A percentile compares a stretch with the other conserved stretches of the same genome.
Evolutionary conservation across 257 asterid genomes (phyloP).

Genomic region (Cinchona pubescens): DNA sequence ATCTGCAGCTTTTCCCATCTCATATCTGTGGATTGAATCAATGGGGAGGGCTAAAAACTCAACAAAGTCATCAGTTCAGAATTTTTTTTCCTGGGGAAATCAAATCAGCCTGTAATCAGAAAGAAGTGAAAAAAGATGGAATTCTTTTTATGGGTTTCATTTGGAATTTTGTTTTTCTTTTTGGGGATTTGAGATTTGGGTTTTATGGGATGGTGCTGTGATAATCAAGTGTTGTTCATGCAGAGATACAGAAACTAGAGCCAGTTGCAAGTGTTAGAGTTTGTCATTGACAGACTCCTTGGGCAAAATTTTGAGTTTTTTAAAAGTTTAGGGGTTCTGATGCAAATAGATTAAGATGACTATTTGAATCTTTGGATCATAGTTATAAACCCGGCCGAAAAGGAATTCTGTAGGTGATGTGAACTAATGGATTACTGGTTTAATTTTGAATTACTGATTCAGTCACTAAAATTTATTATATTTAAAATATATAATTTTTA

Average conservation of each 20-base stretch:
- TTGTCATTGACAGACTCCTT: conserved; percentile 3
- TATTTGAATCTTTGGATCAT: neutral
- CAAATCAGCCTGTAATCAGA: neutral
- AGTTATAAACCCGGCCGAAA: no score
- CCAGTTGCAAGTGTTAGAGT: conserved; percentile 24
- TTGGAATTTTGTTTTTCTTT: neutral
- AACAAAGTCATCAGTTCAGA: neutral
- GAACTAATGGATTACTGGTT: no score
- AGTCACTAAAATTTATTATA: no score
- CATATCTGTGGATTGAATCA: conserved; percentile 34
- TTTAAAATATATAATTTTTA: no score
- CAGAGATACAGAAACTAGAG: conserved; percentile 10
- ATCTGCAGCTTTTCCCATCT: conserved; percentile 76
- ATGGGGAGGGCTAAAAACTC: conserved; percentile 1
- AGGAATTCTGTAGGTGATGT: no score
- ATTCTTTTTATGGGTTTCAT: conserved; percentile 5
- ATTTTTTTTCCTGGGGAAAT: no score
- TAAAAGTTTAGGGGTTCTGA: neutral
- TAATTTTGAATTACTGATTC: no score
- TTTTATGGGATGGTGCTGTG: conserved; percentile 9
- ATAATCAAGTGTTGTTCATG: conserved; percentile 21
- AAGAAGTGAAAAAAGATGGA: neutral
- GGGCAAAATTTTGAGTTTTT: neutral
- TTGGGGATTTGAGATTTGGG: conserved; percentile 12
- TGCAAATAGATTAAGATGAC: neutral